Evolutionary conservation across 1,284 basidiomycete species (phyloP), one percentile per base, ranked within the genome.

Genomic region (Pseudomicrostroma phylloplanum): DNA sequence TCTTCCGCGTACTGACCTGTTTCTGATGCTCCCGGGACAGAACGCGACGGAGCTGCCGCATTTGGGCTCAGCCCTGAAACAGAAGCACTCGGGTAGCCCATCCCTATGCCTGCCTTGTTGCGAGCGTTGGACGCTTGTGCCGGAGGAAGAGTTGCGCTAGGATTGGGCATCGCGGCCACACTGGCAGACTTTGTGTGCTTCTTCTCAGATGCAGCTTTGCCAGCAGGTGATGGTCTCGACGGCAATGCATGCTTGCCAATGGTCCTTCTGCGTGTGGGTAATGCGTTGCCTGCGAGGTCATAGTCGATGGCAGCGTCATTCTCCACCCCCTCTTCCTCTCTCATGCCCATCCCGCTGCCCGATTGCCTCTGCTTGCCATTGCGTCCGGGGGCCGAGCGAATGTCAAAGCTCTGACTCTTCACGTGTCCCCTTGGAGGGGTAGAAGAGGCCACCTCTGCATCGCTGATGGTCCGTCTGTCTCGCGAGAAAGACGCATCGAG

Each of bases 111-210:
- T 36, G 30, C 30, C 9, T 36, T 36, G 30, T 36, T 36, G 30
- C 30, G 30, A 36, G 30, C 4, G 9, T 36, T 36, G 3, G 30
- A 9, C 30, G 30, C 30, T 36, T 36, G 30, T 9, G 30, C 30
- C 3, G 30, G 30, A 9, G 30, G 9, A 36, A 9, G 9, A 4
- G 30, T 36, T 36, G 30, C 30, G 3, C 4, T 36, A 36, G 30
- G 30, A 36, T 36, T 36, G 30, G 30, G 26, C 3, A 36, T 6
- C 25, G 21, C 54, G 51, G 51, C 51, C 13, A 54, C 25, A 26
- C 51, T 54, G 15, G 51, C 51, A 15, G 51, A 67, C 42, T 70
- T 70, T 46, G 64, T 56, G 41, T 70, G 68, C 26, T 25, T 54
- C 13, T 15, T 54, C 13, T 21, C 25, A 25, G 7, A 15, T 19